These are phyloP conservation scores for Kwoniella dendrophila DNA, from an alignment of 768 basidiomycete species.

Conservation along the genomic window DNA sequence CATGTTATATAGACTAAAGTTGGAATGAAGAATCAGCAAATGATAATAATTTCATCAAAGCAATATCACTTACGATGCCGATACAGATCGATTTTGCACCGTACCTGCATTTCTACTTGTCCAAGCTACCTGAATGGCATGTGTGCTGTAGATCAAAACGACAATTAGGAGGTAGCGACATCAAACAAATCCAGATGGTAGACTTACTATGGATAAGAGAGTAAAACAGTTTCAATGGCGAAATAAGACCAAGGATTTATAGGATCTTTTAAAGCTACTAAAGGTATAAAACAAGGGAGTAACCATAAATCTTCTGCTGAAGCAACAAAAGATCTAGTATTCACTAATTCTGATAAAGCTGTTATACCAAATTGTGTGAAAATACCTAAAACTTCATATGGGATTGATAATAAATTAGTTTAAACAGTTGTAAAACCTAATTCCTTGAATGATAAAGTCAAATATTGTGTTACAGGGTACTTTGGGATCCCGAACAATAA, in stretches of 20 bases:
- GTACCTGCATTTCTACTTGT: constrained; percentile 45
- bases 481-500: constrained; percentile 49
- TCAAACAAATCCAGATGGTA: not conserved
- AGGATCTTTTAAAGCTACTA: constrained; percentile 33
- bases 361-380: constrained; percentile 38
- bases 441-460: constrained; percentile 43
- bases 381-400: constrained; percentile 43
- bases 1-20: constrained; percentile 49
- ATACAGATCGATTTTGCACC: constrained; percentile 53
- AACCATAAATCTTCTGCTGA: constrained; percentile 52
- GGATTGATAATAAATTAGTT: constrained; percentile 53
- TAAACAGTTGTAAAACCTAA: constrained; percentile 52
- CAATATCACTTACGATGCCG: constrained; percentile 42
- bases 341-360: constrained; percentile 24
- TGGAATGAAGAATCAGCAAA: not conserved
- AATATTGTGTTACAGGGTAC: constrained; percentile 43
- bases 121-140: constrained; percentile 55
- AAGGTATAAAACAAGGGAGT: constrained; percentile 47
- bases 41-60: not conserved
- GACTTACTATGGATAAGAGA: constrained; percentile 48
- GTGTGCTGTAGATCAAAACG: constrained; percentile 41
- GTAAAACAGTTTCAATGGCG: constrained; percentile 47
- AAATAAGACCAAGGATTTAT: constrained; percentile 50
- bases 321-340: constrained; percentile 36
- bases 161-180: no score